phyloP scores from a whole-genome alignment of 257 asterid genomes.

The Nicotiana benthamiana region DNA sequence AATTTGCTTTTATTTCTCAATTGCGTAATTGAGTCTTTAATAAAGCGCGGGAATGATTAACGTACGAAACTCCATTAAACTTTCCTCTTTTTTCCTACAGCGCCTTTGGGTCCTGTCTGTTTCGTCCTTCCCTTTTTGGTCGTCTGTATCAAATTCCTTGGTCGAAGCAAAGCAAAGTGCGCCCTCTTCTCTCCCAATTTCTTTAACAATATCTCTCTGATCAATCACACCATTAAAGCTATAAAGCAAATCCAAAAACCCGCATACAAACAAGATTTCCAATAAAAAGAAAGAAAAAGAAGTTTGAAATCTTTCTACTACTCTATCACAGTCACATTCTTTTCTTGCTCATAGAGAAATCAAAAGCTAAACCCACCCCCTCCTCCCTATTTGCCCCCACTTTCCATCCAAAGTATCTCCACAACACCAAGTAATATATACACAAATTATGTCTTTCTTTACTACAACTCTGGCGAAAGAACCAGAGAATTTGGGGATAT shows the following conservation, averaged over 20 bases:
- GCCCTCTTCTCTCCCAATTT: conserved; percentile 8
- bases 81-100: background rate
- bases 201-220: conserved; percentile 8
- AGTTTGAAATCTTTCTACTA: background rate
- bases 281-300: background rate
- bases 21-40: background rate
- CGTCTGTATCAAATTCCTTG: background rate
- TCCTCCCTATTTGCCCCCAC: conserved; percentile 32
- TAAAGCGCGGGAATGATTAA: background rate
- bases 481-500: conserved; percentile 7
- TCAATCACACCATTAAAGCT: conserved; percentile 1
- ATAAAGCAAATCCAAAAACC: background rate
- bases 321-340: conserved; percentile 34
- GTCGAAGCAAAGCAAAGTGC: conserved; percentile 30
- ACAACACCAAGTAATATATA: conserved; percentile 10
- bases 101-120: background rate
- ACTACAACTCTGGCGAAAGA: conserved; percentile 4
- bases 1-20: background rate
- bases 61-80: background rate
- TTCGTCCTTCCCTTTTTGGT: background rate
- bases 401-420: conserved; percentile 58
- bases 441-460: conserved; percentile 17
- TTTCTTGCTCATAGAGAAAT: conserved; percentile 58
- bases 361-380: conserved; percentile 20
- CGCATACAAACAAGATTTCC: background rate